A percentile compares a stretch with the other conserved stretches of the same genome.
phyloP scores from a whole-genome alignment of 345 rosid species.

The Aquilaria sinensis region DNA sequence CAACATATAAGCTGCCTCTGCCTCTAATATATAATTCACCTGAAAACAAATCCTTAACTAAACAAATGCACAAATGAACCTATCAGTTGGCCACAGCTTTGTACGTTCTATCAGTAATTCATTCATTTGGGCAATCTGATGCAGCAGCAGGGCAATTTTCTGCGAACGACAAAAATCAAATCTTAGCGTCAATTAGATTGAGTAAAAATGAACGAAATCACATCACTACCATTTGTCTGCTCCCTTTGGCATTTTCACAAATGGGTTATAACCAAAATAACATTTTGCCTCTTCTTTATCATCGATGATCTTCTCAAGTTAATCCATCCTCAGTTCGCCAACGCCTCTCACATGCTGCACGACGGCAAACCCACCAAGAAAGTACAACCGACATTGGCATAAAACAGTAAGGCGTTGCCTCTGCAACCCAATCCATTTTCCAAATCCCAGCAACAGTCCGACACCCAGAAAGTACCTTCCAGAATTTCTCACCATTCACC shows the following conservation, averaged over 20 bases:
- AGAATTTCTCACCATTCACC: no score
- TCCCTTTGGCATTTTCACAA: constrained; percentile 18
- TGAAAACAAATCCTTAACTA: no score
- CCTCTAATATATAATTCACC: no score
- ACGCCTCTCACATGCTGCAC: constrained; percentile 15
- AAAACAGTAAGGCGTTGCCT: no score
- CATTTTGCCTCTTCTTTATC: constrained; percentile 40
- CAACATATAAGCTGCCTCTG: no score
- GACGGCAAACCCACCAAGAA: constrained; percentile 40
- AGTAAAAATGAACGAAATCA: not conserved
- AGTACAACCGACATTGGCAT: not conserved
- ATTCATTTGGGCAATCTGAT: constrained; percentile 55
- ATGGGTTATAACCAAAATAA: not conserved
- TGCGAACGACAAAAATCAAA: constrained; percentile 12
- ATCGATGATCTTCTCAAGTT: constrained; percentile 25
- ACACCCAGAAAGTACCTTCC: no score
- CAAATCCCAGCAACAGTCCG: no score
- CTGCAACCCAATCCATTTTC: no score
- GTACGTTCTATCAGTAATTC: constrained; percentile 39
- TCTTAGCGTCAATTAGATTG: no score
- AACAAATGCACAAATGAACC: no score
- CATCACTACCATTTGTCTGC: constrained; percentile 9
- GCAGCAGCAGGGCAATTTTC: constrained; percentile 45
- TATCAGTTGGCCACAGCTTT: constrained; percentile 21
- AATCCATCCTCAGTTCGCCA: constrained; percentile 1